Conservation (phyloP, 305 asterid genomes). For the Plantago coronopus region DNA sequence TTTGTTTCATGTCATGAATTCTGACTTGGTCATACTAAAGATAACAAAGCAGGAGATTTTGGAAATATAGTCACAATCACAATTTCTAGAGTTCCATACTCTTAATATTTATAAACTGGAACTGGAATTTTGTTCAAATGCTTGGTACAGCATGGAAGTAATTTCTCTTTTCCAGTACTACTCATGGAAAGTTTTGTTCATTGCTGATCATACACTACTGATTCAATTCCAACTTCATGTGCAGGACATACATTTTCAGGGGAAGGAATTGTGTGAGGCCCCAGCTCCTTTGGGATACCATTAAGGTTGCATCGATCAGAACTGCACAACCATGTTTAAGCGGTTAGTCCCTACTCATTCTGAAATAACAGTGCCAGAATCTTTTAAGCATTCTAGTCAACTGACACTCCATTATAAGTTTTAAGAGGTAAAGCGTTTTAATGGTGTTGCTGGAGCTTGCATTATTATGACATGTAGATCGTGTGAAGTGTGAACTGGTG, state of each 20-base stretch:
- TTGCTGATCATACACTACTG: background rate
- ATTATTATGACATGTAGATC: too few species aligned
- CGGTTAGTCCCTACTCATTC: too few species aligned
- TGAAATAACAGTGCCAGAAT: too few species aligned
- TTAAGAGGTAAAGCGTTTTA: too few species aligned
- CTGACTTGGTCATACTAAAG: background rate
- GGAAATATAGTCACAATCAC: too few species aligned
- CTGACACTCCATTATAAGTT: too few species aligned
- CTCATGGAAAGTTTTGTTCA: background rate
- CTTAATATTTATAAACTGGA: too few species aligned
- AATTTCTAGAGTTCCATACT: too few species aligned
- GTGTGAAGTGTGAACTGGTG: too few species aligned
- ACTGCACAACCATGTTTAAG: background rate
- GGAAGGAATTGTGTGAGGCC: constrained; percentile 64
- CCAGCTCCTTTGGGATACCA: constrained; percentile 76
- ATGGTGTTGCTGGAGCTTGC: too few species aligned
- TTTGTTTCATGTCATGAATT: background rate
- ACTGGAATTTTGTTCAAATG: too few species aligned
- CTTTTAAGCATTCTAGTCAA: too few species aligned
- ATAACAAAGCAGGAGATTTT: background rate
- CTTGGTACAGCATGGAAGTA: background rate
- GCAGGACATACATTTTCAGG: constrained; percentile 81
- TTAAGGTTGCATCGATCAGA: constrained; percentile 17
- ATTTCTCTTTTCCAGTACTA: background rate
- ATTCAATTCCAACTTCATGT: constrained; percentile 2